phyloP scores from a whole-genome alignment of 108 stramenopile species.

The Nitzschia palea region DNA sequence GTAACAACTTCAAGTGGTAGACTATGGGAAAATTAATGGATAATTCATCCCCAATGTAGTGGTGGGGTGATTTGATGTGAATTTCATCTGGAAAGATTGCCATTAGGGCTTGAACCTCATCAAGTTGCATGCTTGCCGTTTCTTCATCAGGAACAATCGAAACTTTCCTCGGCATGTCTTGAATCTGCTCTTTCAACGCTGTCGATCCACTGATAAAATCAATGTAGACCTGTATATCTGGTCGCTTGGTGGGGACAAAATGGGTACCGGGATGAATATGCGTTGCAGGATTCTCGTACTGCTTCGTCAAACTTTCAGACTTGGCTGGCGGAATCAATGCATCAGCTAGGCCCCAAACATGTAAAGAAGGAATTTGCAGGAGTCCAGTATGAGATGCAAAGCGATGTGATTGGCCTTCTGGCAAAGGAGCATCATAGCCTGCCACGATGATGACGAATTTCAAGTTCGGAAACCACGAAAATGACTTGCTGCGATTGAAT shows the following conservation, averaged over 20 bases:
- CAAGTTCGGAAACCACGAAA: slow-evolving; percentile 46
- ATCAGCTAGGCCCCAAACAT: slow-evolving; percentile 72
- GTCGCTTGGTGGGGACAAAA: slow-evolving; percentile 70
- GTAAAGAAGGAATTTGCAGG: slow-evolving; percentile 46
- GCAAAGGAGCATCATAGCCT: slow-evolving; percentile 69
- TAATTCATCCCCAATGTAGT: slow-evolving; percentile 25
- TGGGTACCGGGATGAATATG: slow-evolving; percentile 68
- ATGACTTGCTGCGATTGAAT: not conserved
- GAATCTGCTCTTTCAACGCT: not conserved
- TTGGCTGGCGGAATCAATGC: slow-evolving; percentile 45
- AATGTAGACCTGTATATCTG: slow-evolving; percentile 48
- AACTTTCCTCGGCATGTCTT: not conserved
- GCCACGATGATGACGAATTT: slow-evolving; percentile 56
- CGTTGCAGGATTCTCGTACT: slow-evolving; percentile 25
- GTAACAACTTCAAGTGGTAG: slow-evolving; percentile 53
- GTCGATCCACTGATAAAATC: slow-evolving; percentile 47
- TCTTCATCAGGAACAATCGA: slow-evolving; percentile 63
- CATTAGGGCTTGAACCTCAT: slow-evolving; percentile 68
- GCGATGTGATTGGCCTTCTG: slow-evolving; percentile 32
- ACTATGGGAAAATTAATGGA: slow-evolving; percentile 50
- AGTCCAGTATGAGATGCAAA: slow-evolving; percentile 6
- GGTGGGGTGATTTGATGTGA: slow-evolving; percentile 37
- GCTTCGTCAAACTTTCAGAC: slow-evolving; percentile 32
- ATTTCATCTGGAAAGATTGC: slow-evolving; percentile 79
- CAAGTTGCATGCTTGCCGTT: slow-evolving; percentile 51